Evolutionary conservation across 2,329 filamentous ascomycete genomes (phyloP).

Genomic region (Esteya vermicola): DNA sequence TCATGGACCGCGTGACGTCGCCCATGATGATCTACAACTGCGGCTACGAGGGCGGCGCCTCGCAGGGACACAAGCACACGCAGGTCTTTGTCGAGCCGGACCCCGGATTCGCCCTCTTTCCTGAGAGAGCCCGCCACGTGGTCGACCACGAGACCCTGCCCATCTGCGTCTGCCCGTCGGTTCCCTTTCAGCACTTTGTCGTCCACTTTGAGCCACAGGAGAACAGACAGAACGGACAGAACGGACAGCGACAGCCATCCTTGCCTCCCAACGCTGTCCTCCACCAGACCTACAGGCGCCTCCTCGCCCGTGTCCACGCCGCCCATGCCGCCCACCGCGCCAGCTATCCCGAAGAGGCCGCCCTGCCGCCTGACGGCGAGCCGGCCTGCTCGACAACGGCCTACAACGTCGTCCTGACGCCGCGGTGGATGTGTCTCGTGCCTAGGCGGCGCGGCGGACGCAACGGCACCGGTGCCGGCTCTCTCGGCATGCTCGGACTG

Average conservation of each 20-base stretch:
- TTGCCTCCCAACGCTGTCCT: constrained; percentile 6
- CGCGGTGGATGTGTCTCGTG: constrained; percentile 18
- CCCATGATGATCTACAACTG: constrained; percentile 30
- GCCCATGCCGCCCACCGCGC: constrained; percentile 9
- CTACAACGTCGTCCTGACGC: constrained; percentile 20
- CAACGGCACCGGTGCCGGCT: constrained; percentile 16
- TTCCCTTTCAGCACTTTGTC: constrained; percentile 12
- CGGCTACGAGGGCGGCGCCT: constrained; percentile 25
- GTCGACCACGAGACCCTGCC: constrained; percentile 6
- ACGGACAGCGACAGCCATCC: too few relatives aligned
- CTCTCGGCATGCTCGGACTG: constrained; percentile 21
- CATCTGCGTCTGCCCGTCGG: too few relatives aligned
- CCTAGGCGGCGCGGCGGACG: constrained; percentile 15
- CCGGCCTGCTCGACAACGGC: constrained; percentile 3
- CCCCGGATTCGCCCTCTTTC: constrained; percentile 12
- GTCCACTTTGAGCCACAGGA: constrained; percentile 6
- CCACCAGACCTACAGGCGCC: constrained; percentile 9
- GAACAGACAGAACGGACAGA: too few relatives aligned
- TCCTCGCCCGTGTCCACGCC: constrained; percentile 7
- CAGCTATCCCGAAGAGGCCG: constrained; percentile 1
- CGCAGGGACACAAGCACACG: constrained; percentile 29
- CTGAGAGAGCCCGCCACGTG: constrained; percentile 2
- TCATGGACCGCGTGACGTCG: constrained; percentile 14
- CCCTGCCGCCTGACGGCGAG: not conserved
- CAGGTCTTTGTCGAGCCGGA: constrained; percentile 23